Conservation (phyloP, 805 yeast species). For the Yarrowia alimentaria region DNA sequence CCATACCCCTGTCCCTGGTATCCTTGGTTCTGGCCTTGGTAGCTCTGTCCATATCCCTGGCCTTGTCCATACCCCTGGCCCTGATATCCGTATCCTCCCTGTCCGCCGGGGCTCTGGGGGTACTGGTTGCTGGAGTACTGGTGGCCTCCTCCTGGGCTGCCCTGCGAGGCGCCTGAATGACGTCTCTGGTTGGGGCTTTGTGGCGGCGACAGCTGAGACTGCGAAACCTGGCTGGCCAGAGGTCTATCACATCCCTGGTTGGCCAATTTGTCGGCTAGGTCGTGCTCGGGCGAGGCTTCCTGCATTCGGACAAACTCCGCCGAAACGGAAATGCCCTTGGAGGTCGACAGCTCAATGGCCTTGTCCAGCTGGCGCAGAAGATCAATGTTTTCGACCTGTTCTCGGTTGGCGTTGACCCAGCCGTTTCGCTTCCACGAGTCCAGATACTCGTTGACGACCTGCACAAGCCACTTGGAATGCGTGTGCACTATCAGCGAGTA, state of each 20-base stretch:
- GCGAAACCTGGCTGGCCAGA: not conserved
- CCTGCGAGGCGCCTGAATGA: not conserved
- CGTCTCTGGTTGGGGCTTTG: not conserved
- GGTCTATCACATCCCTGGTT: constrained; percentile 1
- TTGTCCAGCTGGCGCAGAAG: constrained; percentile 7
- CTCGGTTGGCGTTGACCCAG: constrained; percentile 6
- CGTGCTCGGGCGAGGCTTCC: constrained; percentile 7
- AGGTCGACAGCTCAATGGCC: not conserved
- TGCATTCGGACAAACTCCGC: constrained; percentile 16
- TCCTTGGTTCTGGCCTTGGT: not conserved
- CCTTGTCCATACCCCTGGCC: too few species aligned
- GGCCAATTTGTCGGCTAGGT: constrained; percentile 13
- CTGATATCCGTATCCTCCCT: too few species aligned
- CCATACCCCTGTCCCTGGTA: not conserved
- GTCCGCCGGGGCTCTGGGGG: too few species aligned
- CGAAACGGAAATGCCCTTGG: not conserved
- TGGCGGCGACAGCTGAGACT: constrained; percentile 1
- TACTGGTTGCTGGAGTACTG: too few species aligned
- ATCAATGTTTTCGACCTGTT: constrained; percentile 10
- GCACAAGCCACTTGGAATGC: constrained; percentile 11
- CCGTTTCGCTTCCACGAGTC: constrained; percentile 7
- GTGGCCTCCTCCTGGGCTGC: too few species aligned
- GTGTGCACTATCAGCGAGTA: not conserved
- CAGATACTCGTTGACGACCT: not conserved
- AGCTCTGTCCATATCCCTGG: too few species aligned